A percentile compares a stretch with the other conserved stretches of the same genome.
These are phyloP conservation scores for Lotus japonicus DNA, from an alignment of 306 rosid species.

Conservation along the genomic window DNA sequence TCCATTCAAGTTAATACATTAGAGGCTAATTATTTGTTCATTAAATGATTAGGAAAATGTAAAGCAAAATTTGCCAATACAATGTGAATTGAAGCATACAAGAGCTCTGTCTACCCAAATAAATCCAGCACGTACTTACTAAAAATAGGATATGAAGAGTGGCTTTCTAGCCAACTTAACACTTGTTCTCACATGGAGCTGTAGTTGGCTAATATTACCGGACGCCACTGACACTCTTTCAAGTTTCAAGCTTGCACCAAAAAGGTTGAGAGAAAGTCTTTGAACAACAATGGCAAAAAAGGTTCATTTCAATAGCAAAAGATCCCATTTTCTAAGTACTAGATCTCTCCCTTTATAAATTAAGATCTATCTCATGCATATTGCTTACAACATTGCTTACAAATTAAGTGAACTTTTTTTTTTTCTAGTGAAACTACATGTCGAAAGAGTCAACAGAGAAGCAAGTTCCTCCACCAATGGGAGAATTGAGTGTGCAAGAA, in stretches of 20 bases:
- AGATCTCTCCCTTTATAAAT: neutral
- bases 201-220: slow-evolving; percentile 21
- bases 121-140: slow-evolving; percentile 3
- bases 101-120: neutral
- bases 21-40: neutral
- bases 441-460: neutral
- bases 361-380: neutral
- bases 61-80: neutral
- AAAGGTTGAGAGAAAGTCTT: slow-evolving; percentile 22
- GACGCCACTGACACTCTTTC: slow-evolving; percentile 31
- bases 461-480: neutral
- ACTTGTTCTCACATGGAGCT: slow-evolving; percentile 26
- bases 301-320: neutral
- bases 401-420: neutral
- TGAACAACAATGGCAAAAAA: neutral
- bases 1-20: no score
- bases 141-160: slow-evolving; percentile 21
- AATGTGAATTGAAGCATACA: neutral
- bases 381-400: neutral
- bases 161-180: slow-evolving; percentile 23
- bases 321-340: slow-evolving; percentile 1
- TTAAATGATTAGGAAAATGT: neutral
- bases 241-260: slow-evolving; percentile 24
- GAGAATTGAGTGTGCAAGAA: neutral
- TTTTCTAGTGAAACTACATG: slow-evolving; percentile 8